phyloP scores from a whole-genome alignment of 371 early-diverging fungal genomes.

The Apophysomyces elegans region DNA sequence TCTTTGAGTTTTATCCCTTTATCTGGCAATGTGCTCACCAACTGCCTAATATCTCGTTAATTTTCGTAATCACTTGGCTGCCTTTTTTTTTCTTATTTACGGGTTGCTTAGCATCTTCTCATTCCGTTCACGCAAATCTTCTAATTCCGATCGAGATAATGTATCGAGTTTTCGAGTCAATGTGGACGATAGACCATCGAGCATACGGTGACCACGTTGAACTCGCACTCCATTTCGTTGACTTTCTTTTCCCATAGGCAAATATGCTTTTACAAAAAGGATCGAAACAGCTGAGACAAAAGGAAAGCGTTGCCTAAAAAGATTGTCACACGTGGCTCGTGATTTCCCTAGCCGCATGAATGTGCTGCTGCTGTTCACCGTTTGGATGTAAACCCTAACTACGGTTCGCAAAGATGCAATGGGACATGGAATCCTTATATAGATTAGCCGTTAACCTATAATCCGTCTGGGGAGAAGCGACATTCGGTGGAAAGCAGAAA shows the following conservation, averaged over 20 bases:
- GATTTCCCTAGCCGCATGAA: no score
- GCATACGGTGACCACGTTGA: conserved; percentile 14
- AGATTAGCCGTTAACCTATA: no score
- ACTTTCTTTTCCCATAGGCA: conserved; percentile 1
- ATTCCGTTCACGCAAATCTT: conserved; percentile 26
- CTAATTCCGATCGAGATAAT: conserved; percentile 27
- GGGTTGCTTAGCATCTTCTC: conserved; percentile 32
- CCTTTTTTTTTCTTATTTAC: conserved; percentile 24
- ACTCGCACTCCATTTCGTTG: neutral
- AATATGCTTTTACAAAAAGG: neutral
- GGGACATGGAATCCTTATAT: no score
- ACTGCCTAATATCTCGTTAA: conserved; percentile 12
- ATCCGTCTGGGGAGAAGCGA: no score
- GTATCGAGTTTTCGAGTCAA: conserved; percentile 26
- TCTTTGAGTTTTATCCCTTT: conserved; percentile 40
- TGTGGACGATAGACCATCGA: conserved; percentile 32
- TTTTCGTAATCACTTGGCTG: neutral
- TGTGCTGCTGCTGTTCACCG: no score
- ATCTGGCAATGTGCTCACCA: conserved; percentile 36
- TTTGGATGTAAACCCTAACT: no score
- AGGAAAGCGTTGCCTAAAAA: neutral
- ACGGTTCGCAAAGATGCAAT: no score
- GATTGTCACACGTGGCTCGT: no score
- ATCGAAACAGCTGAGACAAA: neutral
- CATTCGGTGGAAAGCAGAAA: no score